Evolutionary conservation across 2,329 filamentous ascomycete genomes (phyloP), one percentile per base, ranked within the genome.

Genomic region (Epichloe sylvatica): DNA sequence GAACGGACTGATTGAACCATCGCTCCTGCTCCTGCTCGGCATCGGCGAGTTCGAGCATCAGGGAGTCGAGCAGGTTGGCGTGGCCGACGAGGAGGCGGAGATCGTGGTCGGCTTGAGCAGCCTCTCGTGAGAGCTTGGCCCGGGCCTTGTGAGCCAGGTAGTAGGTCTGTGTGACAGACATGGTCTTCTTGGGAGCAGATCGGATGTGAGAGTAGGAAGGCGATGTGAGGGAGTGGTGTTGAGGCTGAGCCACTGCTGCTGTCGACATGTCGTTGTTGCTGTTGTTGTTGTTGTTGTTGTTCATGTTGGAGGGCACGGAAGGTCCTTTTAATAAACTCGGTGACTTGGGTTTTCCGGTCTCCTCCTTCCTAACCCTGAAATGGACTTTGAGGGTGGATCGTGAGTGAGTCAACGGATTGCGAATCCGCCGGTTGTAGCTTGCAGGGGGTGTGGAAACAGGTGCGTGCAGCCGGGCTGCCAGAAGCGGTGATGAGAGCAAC

Each of bases 161-260:
- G 84, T 97, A 98, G 54, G 91, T 97, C 72, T 96, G 89, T 30
- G 91, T 94, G 73, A 97, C 84, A 67, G 86, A 94, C 92, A 97
- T 97, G 72, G 84, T 90, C 70, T 89, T 86, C 73, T 84, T 76
- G 56, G 71, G 68, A 46, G 71, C 57, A 51, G 57, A 49, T 45
- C 62, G 61, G 53, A 58, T 57, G 49, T 64, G 60, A 54, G 62
- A 57, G 51, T 54, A 49, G 40, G 50, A 50, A 43, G 51, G 38
- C 46, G 57, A 49, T 23, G 39, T 15, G 11, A 44, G 33, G 51
- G 56, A 56, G 52, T 52, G 56, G 53, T 50, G 57, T 47, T 53
- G 59, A 48, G 49, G 59, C 57, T 57, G 53, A 40, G 53, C 52
- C 45, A 56, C 51, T 55, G 58, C 53, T 50, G 59, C 53, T 47